Evolutionary conservation across 2,329 filamentous ascomycete species (phyloP), one percentile per base, ranked within the genome.

Genomic region (Berkeleyomyces rouxiae): DNA sequence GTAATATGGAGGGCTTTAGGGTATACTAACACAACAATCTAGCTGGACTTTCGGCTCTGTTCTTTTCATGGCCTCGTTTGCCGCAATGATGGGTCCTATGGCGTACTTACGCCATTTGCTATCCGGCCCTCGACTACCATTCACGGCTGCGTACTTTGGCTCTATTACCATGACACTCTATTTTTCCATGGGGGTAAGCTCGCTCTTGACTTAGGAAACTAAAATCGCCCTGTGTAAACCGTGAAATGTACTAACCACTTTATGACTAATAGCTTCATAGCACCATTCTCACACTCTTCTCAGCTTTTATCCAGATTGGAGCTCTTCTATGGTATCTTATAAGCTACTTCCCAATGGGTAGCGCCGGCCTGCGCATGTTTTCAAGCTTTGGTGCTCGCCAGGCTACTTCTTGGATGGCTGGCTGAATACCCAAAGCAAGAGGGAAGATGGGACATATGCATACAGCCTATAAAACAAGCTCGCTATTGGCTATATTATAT

Each of bases 271-370:
- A 96, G 90, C 84, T 95, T 67, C 87, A 87, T 72, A 92, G 81
- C 71, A 90, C 88, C 47, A 75, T 95, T 66, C 82, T 97, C 67
- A 97, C 93, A 13, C 78, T 97, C 62, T 77, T 96, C 66, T 87
- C 90, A 31, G 85, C 89, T 66, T 79, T 96, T 65, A 76, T 91
- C 68, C 93, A 99, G 72, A 79, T 97, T 62, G 84, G 85, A 61
- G 88, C 87, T 66, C 78, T 97, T 67, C 67, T 89, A 57, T 97
- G 92, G 92, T 97, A 97, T 75, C 79, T 96, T 57, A 85, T 97
- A 73, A 95, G 89, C 75, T 99, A 99, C 74, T 97, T 97, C 70
- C 93, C 93, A 36, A 96, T 97, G 91, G 93, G 93, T 47, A 88
- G 88, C 63, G 88, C 86, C 62, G 90, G 93, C 49, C 76, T 99